These are phyloP conservation scores for Cruciata laevipes DNA, from an alignment of 257 asterid species.

Conservation along the genomic window DNA sequence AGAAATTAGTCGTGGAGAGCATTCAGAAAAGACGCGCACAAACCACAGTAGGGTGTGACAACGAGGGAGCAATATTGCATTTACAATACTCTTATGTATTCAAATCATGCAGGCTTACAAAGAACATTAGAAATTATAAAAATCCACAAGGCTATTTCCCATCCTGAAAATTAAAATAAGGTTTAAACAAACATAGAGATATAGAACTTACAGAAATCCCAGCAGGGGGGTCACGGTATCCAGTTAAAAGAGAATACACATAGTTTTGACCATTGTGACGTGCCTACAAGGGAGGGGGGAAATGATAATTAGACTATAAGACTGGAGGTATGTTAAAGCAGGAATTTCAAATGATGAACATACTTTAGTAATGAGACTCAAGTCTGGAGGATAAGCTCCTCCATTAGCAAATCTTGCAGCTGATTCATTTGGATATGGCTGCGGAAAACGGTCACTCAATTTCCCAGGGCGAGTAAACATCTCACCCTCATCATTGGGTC, in stretches of 20 bases:
- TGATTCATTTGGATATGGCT: constrained; percentile 75
- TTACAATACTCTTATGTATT: no score
- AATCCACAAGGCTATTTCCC: not conserved
- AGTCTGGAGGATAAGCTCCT: constrained; percentile 93
- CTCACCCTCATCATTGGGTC: constrained; percentile 96
- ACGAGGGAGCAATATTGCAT: not conserved
- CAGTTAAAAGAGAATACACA: constrained; percentile 64
- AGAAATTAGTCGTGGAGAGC: no score
- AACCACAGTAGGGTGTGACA: not conserved
- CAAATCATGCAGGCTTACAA: not conserved
- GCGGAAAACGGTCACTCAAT: constrained; percentile 82
- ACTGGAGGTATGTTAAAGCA: constrained; percentile 3
- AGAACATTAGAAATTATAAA: not conserved
- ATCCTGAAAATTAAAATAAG: constrained; percentile 1
- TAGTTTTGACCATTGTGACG: constrained; percentile 81
- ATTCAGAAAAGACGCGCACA: no score
- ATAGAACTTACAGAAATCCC: constrained; percentile 57
- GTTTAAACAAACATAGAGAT: not conserved
- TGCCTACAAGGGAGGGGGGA: constrained; percentile 38
- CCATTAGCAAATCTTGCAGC: constrained; percentile 96
- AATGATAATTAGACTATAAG: not conserved
- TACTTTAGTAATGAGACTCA: constrained; percentile 86
- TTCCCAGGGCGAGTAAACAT: constrained; percentile 89
- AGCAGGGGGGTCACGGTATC: constrained; percentile 79
- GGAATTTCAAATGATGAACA: constrained; percentile 13